Base-by-base conservation (phyloP, 345 rosid genomes). In the Brassica rapa region DNA sequence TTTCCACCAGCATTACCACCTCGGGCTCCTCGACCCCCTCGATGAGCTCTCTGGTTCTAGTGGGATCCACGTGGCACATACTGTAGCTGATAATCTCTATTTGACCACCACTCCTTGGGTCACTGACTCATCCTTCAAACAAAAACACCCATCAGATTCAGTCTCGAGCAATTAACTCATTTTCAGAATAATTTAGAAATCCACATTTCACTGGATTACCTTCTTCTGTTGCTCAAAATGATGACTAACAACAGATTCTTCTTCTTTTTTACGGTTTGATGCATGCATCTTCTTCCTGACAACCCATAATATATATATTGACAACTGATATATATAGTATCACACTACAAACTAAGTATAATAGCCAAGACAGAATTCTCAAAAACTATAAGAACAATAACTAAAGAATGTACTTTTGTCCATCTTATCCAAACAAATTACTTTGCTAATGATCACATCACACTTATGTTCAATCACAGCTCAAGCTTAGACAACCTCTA, bases 11-110 rank as follows among this genome's bases (percentile, higher is more conserved):
- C 8, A 37, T 8, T 37, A 37, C 8, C 43, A 37, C 39, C 39
- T 33, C 39, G 39, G 8, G 29, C 35, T 37, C 87, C 64, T 27
- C 76, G 66, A 39, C 5, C 68, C 57, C 89, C 83, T 35, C 91
- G 80, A 15, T 88, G 84, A 69, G 88, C 87, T 29, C 94, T 84
- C 72, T 88, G 88, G 84, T 86, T 89, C 85, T 84, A 93, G 72
- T 83, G 80, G 64, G 82, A 70, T 65, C 97, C 87, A 27, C 93
- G 88, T 23, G 81, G 85, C 53, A 12, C 64, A 64, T 81, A 84
- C 68, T 87, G 94, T 72, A 80, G 72, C 53, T 85, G 81, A 65
- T 10, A 66, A 15, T 79, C 70, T 74, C 68, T 66, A 23, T 35
- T 68, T 37, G 55, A 66, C 77, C 21, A 49, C 86, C 72, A 88